Conservation (phyloP, 1,284 basidiomycete species). For the Boletus mariae region DNA sequence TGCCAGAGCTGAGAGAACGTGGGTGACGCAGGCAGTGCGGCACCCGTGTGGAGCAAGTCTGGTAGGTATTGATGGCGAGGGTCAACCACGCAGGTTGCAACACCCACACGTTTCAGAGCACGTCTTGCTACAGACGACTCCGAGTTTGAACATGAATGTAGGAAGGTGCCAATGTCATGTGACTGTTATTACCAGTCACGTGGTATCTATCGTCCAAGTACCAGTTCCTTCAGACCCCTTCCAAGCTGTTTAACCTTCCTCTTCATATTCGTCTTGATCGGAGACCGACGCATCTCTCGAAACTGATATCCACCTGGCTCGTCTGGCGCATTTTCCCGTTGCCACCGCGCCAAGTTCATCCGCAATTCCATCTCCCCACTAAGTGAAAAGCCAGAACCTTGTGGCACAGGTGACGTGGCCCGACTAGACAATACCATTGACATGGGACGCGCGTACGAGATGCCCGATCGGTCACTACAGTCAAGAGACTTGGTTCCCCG, state of each 20-base stretch:
- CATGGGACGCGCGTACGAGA: slow-evolving; percentile 29
- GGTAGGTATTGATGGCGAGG: background rate
- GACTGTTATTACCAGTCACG: slow-evolving; percentile 7
- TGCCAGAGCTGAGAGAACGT: slow-evolving; percentile 3
- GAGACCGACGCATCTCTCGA: slow-evolving; percentile 25
- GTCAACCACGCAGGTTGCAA: background rate
- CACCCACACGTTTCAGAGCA: background rate
- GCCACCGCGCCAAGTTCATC: slow-evolving; percentile 49
- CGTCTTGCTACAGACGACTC: background rate
- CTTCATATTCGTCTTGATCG: slow-evolving; percentile 27
- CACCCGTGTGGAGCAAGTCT: background rate
- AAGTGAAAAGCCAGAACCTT: slow-evolving; percentile 45
- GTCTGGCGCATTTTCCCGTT: slow-evolving; percentile 29
- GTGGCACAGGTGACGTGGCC: slow-evolving; percentile 14
- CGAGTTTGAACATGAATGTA: background rate
- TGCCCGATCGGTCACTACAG: slow-evolving; percentile 27
- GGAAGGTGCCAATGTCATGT: slow-evolving; percentile 3
- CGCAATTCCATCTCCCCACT: slow-evolving; percentile 58
- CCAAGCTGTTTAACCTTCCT: slow-evolving; percentile 41
- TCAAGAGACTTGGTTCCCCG: slow-evolving; percentile 32
- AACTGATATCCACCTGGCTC: slow-evolving; percentile 31
- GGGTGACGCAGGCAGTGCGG: slow-evolving; percentile 1
- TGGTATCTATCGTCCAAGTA: slow-evolving; percentile 26
- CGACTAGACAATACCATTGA: slow-evolving; percentile 30
- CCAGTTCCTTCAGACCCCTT: slow-evolving; percentile 41